phyloP scores from a whole-genome alignment of 306 rosid genomes.

The Inga oerstediana region DNA sequence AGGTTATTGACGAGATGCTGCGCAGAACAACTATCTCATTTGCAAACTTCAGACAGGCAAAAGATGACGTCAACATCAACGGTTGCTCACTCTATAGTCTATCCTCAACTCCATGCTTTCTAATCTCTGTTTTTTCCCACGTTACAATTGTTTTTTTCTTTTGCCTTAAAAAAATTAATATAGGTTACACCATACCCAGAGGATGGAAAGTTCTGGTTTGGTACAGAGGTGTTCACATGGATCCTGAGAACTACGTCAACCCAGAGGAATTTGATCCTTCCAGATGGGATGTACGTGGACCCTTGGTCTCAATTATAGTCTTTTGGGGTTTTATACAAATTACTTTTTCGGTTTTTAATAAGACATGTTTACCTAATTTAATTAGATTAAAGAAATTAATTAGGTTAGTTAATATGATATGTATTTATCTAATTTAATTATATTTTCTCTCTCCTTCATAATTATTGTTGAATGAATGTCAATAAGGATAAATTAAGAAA shows the following conservation, averaged over 20 bases:
- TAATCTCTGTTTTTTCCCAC: background rate
- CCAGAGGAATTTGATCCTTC: constrained; percentile 63
- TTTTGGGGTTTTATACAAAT: background rate
- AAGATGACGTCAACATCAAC: constrained; percentile 53
- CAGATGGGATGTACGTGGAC: constrained; percentile 63
- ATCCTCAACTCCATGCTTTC: background rate
- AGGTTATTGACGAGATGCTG: constrained; percentile 70
- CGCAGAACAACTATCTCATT: constrained; percentile 60
- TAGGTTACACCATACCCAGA: constrained; percentile 68
- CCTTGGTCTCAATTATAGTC: background rate
- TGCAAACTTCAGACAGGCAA: constrained; percentile 57
- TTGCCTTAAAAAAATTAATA: background rate
- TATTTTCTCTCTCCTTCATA: too few species aligned
- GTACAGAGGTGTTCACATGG: constrained; percentile 74
- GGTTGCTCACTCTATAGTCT: constrained; percentile 39
- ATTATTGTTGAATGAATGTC: too few species aligned
- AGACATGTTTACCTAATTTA: too few species aligned
- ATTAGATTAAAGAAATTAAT: too few species aligned
- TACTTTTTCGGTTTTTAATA: too few species aligned
- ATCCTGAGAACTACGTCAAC: constrained; percentile 53
- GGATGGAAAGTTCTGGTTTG: constrained; percentile 79
- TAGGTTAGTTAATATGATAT: too few species aligned
- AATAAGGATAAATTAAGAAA: too few species aligned
- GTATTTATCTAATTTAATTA: too few species aligned
- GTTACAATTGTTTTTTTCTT: background rate